Evolutionary conservation across 192 early-diverging fungal genomes (phyloP), one percentile per base, ranked within the genome.

Genomic region (Gryganskiella cystojenkinii): DNA sequence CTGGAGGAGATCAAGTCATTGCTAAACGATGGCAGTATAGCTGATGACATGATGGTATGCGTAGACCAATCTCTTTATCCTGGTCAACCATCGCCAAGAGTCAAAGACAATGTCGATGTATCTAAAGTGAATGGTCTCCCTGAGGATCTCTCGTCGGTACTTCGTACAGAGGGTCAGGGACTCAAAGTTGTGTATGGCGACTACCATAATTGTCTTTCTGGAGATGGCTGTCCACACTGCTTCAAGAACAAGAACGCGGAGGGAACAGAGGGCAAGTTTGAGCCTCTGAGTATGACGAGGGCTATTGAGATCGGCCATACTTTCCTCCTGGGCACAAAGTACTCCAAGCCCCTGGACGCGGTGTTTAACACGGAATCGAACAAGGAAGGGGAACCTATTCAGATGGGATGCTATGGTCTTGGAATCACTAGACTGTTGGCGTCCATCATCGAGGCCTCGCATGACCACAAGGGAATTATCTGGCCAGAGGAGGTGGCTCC

Each of bases 351-450:
- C 13, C 68, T 98, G 55, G 80, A 88, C 28, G 92, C 94, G 2
- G 79, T 59, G 6, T 88, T 90, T 56, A 47, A 61, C 25, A 57
- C 66, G 2, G 67, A 50, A 13, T 61, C 58, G 3, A 55, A 50
- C 31, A 55, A 59, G 14, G 70, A 81, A 43, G 45, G 79, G 7
- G 60, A 67, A 3, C 86, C 82, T 27, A 86, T 92, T 45, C 86
- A 94, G 64, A 96, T 96, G 95, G 95, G 96, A 33, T 96, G 96
- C 82, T 96, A 89, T 62, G 95, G 95, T 28, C 88, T 98, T 31
- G 96, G 96, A 34, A 80, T 98, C 3, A 90, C 92, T n/a, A 86
- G 96, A 3, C 65, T 96, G 15, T 67, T 96, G 13, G 91, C 93
- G n/a, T 91, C 95, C 8, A 86, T 95, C 10, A 88, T 92, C 19